Conservation (phyloP, 768 basidiomycete species). For the Xerocomellus chrysenteron region DNA sequence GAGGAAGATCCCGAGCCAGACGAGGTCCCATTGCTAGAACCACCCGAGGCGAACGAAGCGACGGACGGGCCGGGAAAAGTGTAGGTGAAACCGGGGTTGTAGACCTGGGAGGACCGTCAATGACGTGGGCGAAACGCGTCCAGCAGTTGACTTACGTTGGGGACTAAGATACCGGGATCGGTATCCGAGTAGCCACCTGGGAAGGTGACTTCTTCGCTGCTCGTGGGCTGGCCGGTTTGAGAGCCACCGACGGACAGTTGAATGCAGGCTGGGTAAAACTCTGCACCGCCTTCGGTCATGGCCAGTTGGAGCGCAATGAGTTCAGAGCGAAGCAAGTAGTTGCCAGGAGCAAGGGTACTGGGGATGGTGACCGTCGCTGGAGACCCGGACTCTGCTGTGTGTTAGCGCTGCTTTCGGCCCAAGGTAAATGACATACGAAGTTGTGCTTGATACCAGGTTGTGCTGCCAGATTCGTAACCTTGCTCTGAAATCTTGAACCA, state of each 20-base stretch:
- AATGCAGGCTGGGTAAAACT: slow-evolving; percentile 31
- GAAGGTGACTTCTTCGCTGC: slow-evolving; percentile 47
- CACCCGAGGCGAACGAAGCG: slow-evolving; percentile 37
- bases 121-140: background rate
- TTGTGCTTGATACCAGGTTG: slow-evolving; percentile 48
- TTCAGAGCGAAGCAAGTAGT: slow-evolving; percentile 75
- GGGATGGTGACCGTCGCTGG: slow-evolving; percentile 45
- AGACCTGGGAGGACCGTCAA: slow-evolving; percentile 18
- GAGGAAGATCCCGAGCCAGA: slow-evolving; percentile 5
- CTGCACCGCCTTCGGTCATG: slow-evolving; percentile 49
- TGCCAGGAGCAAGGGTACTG: slow-evolving; percentile 54
- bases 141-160: slow-evolving; percentile 33
- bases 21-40: slow-evolving; percentile 9
- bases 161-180: slow-evolving; percentile 65
- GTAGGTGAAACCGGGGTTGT: slow-evolving; percentile 35
- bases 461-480: slow-evolving; percentile 37
- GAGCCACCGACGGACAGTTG: slow-evolving; percentile 29
- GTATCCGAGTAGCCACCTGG: slow-evolving; percentile 70
- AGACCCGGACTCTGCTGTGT: slow-evolving; percentile 35
- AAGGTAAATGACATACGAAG: slow-evolving; percentile 38
- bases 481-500: slow-evolving; percentile 76
- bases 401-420: background rate
- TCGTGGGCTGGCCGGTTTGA: slow-evolving; percentile 22
- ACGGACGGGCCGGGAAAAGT: slow-evolving; percentile 53
- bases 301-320: slow-evolving; percentile 75